phyloP scores from a whole-genome alignment of 805 yeast species.

The Candida pini region DNA sequence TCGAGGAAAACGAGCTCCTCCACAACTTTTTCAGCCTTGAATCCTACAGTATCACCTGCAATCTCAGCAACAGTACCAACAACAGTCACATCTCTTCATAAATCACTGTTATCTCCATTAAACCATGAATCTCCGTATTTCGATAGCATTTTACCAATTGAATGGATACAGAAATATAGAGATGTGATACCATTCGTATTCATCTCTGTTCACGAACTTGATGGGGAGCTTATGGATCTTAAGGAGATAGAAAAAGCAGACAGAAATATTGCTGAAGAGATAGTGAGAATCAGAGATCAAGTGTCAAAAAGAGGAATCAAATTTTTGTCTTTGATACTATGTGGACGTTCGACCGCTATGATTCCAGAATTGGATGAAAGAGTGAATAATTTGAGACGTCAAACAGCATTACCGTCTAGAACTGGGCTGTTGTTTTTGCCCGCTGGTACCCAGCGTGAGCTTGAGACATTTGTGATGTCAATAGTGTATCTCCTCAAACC shows the following conservation, averaged over 20 bases:
- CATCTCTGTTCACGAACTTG: conserved; percentile 38
- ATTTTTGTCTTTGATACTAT: conserved; percentile 32
- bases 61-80: background rate
- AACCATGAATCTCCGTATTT: conserved; percentile 36
- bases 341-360: conserved; percentile 22
- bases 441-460: conserved; percentile 35
- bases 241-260: conserved; percentile 23
- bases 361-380: conserved; percentile 32
- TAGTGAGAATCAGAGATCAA: conserved; percentile 28
- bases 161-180: conserved; percentile 52
- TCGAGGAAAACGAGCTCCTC: background rate
- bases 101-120: conserved; percentile 38
- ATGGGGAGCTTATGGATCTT: conserved; percentile 23
- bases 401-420: conserved; percentile 38
- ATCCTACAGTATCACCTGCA: background rate
- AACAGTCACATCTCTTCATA: background rate
- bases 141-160: conserved; percentile 34
- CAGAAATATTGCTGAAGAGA: conserved; percentile 31
- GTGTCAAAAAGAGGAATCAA: conserved; percentile 27
- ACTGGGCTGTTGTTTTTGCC: conserved; percentile 41
- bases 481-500: conserved; percentile 35
- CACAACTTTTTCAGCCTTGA: background rate
- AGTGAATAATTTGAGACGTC: conserved; percentile 31
- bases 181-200: conserved; percentile 42
- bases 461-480: conserved; percentile 34